Percentiles rank a stretch among this genome's conserved stretches.
Conservation (phyloP, 495 filamentous ascomycete genomes). For the Hypomontagnella monticulosa region DNA sequence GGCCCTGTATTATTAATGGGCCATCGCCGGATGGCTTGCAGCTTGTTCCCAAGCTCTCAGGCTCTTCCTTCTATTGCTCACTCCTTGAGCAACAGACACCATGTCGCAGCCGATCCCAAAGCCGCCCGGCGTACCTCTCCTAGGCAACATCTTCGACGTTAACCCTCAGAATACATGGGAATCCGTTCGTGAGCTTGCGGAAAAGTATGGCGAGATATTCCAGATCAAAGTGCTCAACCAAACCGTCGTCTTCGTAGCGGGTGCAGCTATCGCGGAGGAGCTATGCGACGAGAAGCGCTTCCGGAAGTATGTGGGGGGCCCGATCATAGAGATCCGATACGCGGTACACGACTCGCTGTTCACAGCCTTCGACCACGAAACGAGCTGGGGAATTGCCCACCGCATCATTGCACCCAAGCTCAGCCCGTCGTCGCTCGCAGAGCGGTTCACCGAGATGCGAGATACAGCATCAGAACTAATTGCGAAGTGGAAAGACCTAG, state of each 20-base stretch:
- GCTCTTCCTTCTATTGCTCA: background rate
- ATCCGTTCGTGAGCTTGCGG: slow-evolving; percentile 69
- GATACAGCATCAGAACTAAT: slow-evolving; percentile 72
- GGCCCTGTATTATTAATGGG: slow-evolving; percentile 28
- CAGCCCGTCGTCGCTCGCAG: slow-evolving; percentile 65
- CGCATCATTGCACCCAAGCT: slow-evolving; percentile 76
- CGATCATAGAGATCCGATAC: slow-evolving; percentile 67
- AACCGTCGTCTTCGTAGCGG: slow-evolving; percentile 54
- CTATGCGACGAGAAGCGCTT: slow-evolving; percentile 76
- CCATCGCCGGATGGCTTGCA: background rate
- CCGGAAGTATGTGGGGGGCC: slow-evolving; percentile 65
- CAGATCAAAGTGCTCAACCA: slow-evolving; percentile 65
- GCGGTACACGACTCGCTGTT: slow-evolving; percentile 72
- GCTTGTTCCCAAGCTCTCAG: too few relatives aligned
- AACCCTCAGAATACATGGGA: slow-evolving; percentile 69
- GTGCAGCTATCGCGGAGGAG: slow-evolving; percentile 70
- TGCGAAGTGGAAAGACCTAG: slow-evolving; percentile 72
- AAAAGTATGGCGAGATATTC: slow-evolving; percentile 77
- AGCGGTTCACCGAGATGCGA: slow-evolving; percentile 73
- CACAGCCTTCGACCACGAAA: slow-evolving; percentile 70
- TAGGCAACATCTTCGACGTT: slow-evolving; percentile 75
- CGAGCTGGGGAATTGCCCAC: slow-evolving; percentile 75
- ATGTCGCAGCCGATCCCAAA: slow-evolving; percentile 67
- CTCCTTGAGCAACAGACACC: background rate
- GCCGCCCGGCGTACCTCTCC: slow-evolving; percentile 70